Conservation (phyloP, 305 asterid genomes). For the Fraxinus latifolia region DNA sequence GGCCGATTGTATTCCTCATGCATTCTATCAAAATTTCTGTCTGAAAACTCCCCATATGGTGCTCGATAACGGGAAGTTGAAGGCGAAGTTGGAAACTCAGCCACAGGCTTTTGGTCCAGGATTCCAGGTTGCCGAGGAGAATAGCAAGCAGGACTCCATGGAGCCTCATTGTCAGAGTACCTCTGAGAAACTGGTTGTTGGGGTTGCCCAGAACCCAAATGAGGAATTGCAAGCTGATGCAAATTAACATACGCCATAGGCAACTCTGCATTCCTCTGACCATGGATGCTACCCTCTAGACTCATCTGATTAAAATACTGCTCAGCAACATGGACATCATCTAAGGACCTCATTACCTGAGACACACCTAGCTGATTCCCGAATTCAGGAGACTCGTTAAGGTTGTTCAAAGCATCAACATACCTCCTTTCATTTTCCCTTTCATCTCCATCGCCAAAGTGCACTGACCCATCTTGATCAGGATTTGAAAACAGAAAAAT, state of each 20-base stretch:
- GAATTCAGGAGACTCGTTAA: conserved; percentile 70
- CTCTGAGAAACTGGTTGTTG: conserved; percentile 27
- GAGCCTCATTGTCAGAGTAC: conserved; percentile 56
- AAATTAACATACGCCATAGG: conserved; percentile 69
- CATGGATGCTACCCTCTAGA: conserved; percentile 60
- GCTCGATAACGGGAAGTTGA: conserved; percentile 62
- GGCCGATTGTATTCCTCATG: conserved; percentile 62
- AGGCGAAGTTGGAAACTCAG: conserved; percentile 78
- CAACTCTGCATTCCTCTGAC: conserved; percentile 69
- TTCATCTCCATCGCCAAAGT: conserved; percentile 78
- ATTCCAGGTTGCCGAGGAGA: conserved; percentile 76
- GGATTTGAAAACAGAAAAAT: conserved; percentile 59
- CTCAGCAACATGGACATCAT: conserved; percentile 62
- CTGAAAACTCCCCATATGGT: conserved; percentile 56
- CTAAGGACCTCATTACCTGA: conserved; percentile 43
- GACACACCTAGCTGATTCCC: conserved; percentile 51
- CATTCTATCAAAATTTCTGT: conserved; percentile 46
- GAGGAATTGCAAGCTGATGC: conserved; percentile 69
- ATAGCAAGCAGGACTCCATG: conserved; percentile 94
- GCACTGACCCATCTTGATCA: conserved; percentile 71
- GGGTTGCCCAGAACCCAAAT: conserved; percentile 53
- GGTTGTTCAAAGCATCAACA: conserved; percentile 89
- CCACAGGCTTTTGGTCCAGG: conserved; percentile 60
- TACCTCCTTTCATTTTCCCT: conserved; percentile 90
- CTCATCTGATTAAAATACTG: conserved; percentile 66